Evolutionary conservation across 228 moss, liverwort and hornwort species (phyloP).

Genomic region (Sphagnum magellanicum): DNA sequence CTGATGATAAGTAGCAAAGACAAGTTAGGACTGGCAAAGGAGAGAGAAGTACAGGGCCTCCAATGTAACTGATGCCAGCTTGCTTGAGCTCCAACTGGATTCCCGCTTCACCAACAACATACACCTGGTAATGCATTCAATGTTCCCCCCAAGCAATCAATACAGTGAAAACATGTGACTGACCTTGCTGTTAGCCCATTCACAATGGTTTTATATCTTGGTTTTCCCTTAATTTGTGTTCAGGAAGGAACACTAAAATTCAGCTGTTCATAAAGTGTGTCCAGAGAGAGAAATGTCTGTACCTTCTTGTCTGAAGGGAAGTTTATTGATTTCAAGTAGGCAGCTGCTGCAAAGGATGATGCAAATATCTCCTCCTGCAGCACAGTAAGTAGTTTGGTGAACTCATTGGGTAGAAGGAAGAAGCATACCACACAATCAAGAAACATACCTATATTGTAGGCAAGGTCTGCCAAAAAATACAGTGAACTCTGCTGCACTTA

Average conservation of each 20-base stretch:
- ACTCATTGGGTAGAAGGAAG: too few species aligned
- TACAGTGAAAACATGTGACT: neutral
- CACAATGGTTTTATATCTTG: neutral
- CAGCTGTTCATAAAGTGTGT: neutral
- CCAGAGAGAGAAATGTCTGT: neutral
- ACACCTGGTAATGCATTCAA: slow-evolving; percentile 32
- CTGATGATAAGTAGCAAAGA: neutral
- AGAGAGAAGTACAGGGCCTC: slow-evolving; percentile 63
- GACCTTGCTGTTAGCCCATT: neutral
- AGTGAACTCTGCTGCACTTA: slow-evolving; percentile 7
- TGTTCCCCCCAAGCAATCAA: neutral
- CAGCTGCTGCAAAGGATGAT: slow-evolving; percentile 89
- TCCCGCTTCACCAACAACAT: slow-evolving; percentile 75
- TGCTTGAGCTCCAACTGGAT: slow-evolving; percentile 81
- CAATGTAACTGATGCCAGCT: slow-evolving; percentile 76
- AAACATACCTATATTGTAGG: too few species aligned
- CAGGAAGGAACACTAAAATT: neutral
- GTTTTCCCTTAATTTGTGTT: neutral
- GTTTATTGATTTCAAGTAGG: slow-evolving; percentile 80
- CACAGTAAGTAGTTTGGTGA: neutral
- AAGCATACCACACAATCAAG: too few species aligned
- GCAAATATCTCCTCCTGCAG: slow-evolving; percentile 95
- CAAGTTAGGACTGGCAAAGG: neutral
- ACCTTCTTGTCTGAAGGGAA: slow-evolving; percentile 94
- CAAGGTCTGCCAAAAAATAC: too few species aligned